Evolutionary conservation across 495 filamentous ascomycete species (phyloP), one percentile per base, ranked within the genome.

Genomic region (Articulospora tetracladia): DNA sequence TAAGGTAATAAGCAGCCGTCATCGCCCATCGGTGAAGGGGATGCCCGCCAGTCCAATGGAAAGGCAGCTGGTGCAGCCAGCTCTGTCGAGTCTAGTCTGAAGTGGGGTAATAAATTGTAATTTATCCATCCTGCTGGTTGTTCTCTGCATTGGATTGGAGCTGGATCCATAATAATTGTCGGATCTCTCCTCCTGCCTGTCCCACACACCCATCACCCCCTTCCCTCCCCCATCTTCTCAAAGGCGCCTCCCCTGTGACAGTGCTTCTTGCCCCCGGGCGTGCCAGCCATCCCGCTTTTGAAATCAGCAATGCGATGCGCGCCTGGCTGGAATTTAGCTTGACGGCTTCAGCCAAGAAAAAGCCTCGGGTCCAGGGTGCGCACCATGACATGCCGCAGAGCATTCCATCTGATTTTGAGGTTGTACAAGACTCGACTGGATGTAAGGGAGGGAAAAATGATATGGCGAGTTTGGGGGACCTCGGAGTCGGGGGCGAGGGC

Each of bases 281-380:
- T 30, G 55, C 50, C 36, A 50, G 57, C 56, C 61, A 59, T 64
- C 51, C 56, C 57, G 57, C 57, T 25, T 44, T 44, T 34, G 36
- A 50, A 58, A 59, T 55, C 28, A 56, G 56, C 57, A 60, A 11
- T 32, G 20, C 47, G 36, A 53, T 48, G 34, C 23, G 46, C 57
- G 52, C 53, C 58, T 58, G 53, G 58, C 62, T 65, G 56, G 15
- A 28, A 49, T 56, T 62, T 57, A 57, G 64, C 55, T 62, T 46
- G 51, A 53, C 53, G 59, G 64, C 60, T 59, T 62, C 46, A 62
- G 53, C 53, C 55, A 53, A 53, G 23, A 34, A 58, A 56, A 65
- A 61, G 58, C 63, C 63, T 65, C 63, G 61, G 59, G 58, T 55
- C 58, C 58, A 49, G 7, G 51, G 62, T 53, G 34, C 34, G 25